Percentiles rank a stretch among this genome's conserved stretches.
Evolutionary conservation across 176 grass and related monocot species (phyloP).

Genomic region (Dendrocalamus sinicus): DNA sequence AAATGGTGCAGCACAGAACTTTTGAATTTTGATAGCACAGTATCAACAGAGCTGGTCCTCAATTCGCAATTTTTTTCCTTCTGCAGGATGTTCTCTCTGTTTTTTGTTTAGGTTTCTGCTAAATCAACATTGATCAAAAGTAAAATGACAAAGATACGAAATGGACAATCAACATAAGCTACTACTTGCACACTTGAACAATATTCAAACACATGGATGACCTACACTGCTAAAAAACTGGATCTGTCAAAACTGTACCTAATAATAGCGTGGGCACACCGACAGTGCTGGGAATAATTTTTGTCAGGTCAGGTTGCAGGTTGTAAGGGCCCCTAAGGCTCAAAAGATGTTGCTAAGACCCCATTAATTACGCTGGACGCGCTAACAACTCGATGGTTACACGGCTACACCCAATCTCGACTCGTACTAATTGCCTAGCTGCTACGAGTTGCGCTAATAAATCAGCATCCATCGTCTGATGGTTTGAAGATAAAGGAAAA

Average conservation of each 20-base stretch:
- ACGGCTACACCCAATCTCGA: neutral
- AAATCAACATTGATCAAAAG: neutral
- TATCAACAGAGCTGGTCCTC: neutral
- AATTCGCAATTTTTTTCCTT: neutral
- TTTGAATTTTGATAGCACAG: neutral
- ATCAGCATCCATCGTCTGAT: neutral
- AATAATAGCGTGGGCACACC: neutral
- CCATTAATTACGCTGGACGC: neutral
- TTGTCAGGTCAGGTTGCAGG: conserved; percentile 15
- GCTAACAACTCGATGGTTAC: conserved; percentile 34
- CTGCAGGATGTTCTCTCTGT: neutral
- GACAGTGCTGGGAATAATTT: neutral
- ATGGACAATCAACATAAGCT: neutral
- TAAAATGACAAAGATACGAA: neutral
- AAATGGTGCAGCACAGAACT: neutral
- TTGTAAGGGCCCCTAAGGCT: neutral
- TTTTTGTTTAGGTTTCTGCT: neutral
- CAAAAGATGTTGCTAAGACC: neutral
- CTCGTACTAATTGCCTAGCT: conserved; percentile 10
- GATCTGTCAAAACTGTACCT: neutral
- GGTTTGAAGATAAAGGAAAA: neutral
- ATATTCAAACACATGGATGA: neutral
- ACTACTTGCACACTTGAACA: neutral
- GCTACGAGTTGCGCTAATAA: neutral
- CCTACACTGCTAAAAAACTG: neutral